Evolutionary conservation across 768 basidiomycete species (phyloP).

Genomic region (Suillus alpinus): DNA sequence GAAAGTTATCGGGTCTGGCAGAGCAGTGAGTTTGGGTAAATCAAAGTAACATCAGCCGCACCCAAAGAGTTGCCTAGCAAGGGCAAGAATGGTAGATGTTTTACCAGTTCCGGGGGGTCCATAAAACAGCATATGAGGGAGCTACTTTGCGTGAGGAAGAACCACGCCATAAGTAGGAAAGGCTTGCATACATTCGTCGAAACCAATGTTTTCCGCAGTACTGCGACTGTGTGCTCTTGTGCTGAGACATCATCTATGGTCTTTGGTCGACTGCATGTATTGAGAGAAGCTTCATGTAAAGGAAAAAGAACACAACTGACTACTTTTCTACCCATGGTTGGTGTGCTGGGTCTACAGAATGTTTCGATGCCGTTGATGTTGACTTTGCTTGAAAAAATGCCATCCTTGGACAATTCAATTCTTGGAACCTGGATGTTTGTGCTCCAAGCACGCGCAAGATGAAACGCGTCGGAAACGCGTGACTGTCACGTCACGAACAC

Average conservation of each 20-base stretch:
- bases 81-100: conserved; percentile 94
- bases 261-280: conserved; percentile 74
- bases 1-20: conserved; percentile 89
- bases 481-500: conserved; percentile 35
- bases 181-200: conserved; percentile 76
- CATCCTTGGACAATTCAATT: conserved; percentile 38
- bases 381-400: conserved; percentile 61
- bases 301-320: conserved; percentile 43
- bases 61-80: conserved; percentile 94
- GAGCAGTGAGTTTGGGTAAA: neutral
- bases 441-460: neutral
- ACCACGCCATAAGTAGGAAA: neutral
- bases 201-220: conserved; percentile 84
- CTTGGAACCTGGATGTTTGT: neutral
- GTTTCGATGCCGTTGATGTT: conserved; percentile 41
- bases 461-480: conserved; percentile 48
- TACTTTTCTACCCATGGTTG: conserved; percentile 99
- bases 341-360: conserved; percentile 50
- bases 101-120: conserved; percentile 99
- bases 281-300: conserved; percentile 4
- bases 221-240: conserved; percentile 93
- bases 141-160: conserved; percentile 43
- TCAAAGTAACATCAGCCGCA: conserved; percentile 33
- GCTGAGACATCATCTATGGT: conserved; percentile 98
- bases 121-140: conserved; percentile 99